A percentile compares a stretch with the other conserved stretches of the same genome.
Evolutionary conservation across 1,284 basidiomycete species (phyloP).

Genomic region (Ustilago crameri): DNA sequence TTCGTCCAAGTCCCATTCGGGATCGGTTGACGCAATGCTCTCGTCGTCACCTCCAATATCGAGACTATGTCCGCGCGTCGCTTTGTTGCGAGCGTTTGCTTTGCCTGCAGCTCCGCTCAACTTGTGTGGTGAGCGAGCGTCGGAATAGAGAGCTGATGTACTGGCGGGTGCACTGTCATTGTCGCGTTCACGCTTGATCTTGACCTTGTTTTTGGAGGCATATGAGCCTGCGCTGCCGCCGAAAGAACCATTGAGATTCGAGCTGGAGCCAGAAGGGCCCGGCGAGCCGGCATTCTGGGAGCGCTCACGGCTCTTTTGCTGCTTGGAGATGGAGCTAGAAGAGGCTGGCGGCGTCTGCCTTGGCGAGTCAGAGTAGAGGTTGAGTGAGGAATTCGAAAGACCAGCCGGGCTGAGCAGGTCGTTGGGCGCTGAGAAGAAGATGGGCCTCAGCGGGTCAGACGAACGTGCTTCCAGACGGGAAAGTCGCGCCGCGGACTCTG

Average conservation of each 20-base stretch:
- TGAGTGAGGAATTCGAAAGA: conserved; percentile 21
- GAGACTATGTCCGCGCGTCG: conserved; percentile 26
- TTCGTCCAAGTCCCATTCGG: conserved; percentile 56
- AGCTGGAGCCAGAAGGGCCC: conserved; percentile 18
- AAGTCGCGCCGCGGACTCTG: conserved; percentile 34
- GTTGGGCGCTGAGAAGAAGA: conserved; percentile 40
- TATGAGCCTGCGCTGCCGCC: background rate
- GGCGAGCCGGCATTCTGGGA: conserved; percentile 34
- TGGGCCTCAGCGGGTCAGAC: conserved; percentile 26
- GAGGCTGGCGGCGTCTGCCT: conserved; percentile 22
- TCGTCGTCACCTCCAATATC: conserved; percentile 42
- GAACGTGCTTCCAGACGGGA: conserved; percentile 35
- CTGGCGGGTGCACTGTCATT: conserved; percentile 33
- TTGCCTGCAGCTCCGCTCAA: conserved; percentile 19
- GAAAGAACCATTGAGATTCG: conserved; percentile 20
- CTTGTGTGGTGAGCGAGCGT: conserved; percentile 23
- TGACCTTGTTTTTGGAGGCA: conserved; percentile 21
- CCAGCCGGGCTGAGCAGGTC: conserved; percentile 46
- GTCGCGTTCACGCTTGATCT: conserved; percentile 48
- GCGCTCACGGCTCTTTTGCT: conserved; percentile 34
- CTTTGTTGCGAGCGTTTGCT: conserved; percentile 37
- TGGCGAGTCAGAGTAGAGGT: conserved; percentile 33
- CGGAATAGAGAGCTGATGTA: conserved; percentile 30
- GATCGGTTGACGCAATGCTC: conserved; percentile 45
- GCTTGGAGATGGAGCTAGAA: conserved; percentile 14